Evolutionary conservation across 192 early-diverging fungal species (phyloP), one percentile per base, ranked within the genome.

Genomic region (Lunasporangiospora selenospora): DNA sequence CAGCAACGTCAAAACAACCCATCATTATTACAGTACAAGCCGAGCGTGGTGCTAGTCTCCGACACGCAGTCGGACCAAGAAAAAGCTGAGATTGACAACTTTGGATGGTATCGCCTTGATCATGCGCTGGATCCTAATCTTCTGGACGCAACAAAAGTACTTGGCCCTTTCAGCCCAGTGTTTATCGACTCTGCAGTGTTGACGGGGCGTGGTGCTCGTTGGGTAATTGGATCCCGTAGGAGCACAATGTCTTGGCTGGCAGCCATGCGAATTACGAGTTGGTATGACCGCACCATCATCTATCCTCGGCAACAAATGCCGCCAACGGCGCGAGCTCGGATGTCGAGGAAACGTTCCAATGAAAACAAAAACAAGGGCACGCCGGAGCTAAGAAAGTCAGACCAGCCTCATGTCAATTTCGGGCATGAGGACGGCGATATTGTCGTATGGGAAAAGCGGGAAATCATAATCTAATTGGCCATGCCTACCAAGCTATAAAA

Each of bases 161-260:
- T 71, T 7, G 58, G 67, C 2, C 67, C 67, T 0, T 71, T 71
- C 36, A 71, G 67, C 18, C 59, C 67, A 4, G 67, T 53, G 3
- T 29, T 71, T 13, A 57, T 71, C 18, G 67, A 71, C 36, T 71
- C 67, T 7, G 67, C 58, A 16, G 67, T 71, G 0, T 16, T 71
- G 33, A 57, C 59, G 33, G 67, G 67, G 43, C 43, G 67, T 15
- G 58, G 59, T 4, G 59, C 67, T 1, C 52, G 47, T 3, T 71
- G 67, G 67, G 52, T 62, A 39, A 57, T 71, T 56, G 67, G 67
- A 30, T 56, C 52, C 43, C 52, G 59, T 7, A 54, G 53, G 6
- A 62, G 59, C 16, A 71, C 67, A 8, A 71, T 71, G 67, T 71
- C 59, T 4, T 71, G 67, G 67, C 34, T 71, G 46, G 59, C 59